A percentile compares a stretch with the other conserved stretches of the same genome.
Evolutionary conservation across 495 filamentous ascomycete species (phyloP).

Genomic region (Aspergillus conjunctus): DNA sequence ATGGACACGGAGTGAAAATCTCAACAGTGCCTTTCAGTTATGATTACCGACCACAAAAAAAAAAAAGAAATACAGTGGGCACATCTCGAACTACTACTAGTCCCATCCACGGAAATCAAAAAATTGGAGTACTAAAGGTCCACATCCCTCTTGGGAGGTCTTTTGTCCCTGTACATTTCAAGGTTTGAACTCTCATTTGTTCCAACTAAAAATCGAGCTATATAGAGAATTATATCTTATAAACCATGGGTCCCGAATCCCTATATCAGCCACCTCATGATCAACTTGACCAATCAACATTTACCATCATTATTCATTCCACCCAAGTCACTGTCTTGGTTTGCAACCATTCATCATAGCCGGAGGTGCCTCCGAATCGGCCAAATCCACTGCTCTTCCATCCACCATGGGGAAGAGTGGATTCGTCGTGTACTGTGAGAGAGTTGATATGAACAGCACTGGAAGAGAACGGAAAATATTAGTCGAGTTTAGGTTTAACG

Average conservation of each 20-base stretch:
- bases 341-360: conserved; percentile 75
- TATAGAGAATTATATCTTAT: conserved; percentile 3
- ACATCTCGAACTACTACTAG: too few relatives aligned
- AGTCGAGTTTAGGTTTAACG: not conserved
- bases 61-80: too few relatives aligned
- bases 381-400: conserved; percentile 85
- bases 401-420: conserved; percentile 78
- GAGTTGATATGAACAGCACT: conserved; percentile 86
- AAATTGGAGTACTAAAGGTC: too few relatives aligned
- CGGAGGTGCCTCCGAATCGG: conserved; percentile 58
- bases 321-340: conserved; percentile 81
- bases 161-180: too few relatives aligned
- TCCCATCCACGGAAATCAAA: too few relatives aligned
- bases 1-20: too few relatives aligned
- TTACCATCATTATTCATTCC: conserved; percentile 26
- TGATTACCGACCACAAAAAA: too few relatives aligned
- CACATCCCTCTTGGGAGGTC: too few relatives aligned
- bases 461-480: conserved; percentile 11
- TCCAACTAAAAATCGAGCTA: conserved; percentile 1
- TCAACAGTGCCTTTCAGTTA: too few relatives aligned
- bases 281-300: not conserved
- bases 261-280: not conserved
- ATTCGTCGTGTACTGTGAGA: conserved; percentile 84
- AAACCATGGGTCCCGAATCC: not conserved
- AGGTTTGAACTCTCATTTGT: not conserved